Evolutionary conservation across 2,329 filamentous ascomycete species (phyloP), one percentile per base, ranked within the genome.

Genomic region (Trichocomaceae sp.): DNA sequence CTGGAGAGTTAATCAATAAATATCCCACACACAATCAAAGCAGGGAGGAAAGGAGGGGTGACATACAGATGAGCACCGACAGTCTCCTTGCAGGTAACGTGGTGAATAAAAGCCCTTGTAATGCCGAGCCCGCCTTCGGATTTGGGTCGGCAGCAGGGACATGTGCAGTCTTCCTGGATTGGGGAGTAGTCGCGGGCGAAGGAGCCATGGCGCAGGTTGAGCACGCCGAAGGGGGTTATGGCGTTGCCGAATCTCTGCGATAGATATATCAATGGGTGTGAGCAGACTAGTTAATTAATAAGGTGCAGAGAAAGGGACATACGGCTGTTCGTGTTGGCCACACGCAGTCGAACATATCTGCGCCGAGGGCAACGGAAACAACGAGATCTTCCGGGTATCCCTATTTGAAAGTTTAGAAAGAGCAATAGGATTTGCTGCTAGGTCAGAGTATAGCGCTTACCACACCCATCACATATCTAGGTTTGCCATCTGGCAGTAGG

Each of bases 321-420:
- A 83, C 81, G 7, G 93, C 93, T 35, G 93, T 99, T 52, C 93
- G 81, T 4, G 93, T 97, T 1, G 93, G 95, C 93, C 93, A 99
- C 6, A 99, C 93, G 67, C 95, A 99, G 73, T 99, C 93, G 69
- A 99, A 99, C 93, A 99, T 99, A 73, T 99, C 93, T 48, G 93
- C 93, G 3, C 93, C 93, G 0, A 99, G 79, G 1, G 93, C 93
- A 3, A 96, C 85, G 52, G 90, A 95, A 39, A 99, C 91, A 1
- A 99, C 83, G 54, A 99, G 78, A 66, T 99, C 93, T 74, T 97
- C 93, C 1, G 93, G 93, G 70, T 96, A 99, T 12, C 93, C 90
- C 79, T 82, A 10, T 8, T 29, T 23, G 48, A 12, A 52, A 13
- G 46, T 3, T 35, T 12, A 47, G 46, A 35, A 26, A 26, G 23